Conservation (phyloP, 208 protist genomes). For the Trypanosoma lewisi region DNA sequence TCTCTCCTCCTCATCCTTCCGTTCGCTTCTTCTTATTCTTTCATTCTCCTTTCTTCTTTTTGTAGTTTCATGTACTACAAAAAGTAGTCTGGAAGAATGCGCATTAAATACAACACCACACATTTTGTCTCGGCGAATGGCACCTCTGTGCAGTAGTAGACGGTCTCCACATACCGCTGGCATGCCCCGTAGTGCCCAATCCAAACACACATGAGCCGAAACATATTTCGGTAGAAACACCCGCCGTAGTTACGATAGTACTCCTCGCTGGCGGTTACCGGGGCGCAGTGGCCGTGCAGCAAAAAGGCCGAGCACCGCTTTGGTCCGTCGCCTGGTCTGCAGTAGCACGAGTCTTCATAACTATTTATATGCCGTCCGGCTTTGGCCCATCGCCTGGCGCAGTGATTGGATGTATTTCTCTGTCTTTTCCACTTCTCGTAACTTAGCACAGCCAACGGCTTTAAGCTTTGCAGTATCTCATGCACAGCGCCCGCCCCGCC, state of each 20-base stretch:
- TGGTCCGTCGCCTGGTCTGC: slow-evolving; percentile 14
- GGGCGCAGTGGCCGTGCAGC: slow-evolving; percentile 54
- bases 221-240: slow-evolving; percentile 82
- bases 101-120: slow-evolving; percentile 62
- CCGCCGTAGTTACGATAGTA: slow-evolving; percentile 64
- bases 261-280: slow-evolving; percentile 36
- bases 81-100: slow-evolving; percentile 72
- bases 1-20: neutral
- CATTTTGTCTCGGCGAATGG: slow-evolving; percentile 75
- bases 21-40: slow-evolving; percentile 2
- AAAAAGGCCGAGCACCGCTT: slow-evolving; percentile 29
- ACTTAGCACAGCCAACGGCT: slow-evolving; percentile 31
- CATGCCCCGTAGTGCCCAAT: slow-evolving; percentile 74
- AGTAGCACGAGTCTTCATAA: slow-evolving; percentile 13
- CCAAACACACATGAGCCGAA: slow-evolving; percentile 83
- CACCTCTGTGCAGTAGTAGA: slow-evolving; percentile 82
- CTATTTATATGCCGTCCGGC: neutral
- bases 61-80: slow-evolving; percentile 10
- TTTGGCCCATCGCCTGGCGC: neutral
- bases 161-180: slow-evolving; percentile 77
- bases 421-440: slow-evolving; percentile 37
- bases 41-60: neutral
- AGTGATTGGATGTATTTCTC: neutral
- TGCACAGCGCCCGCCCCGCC: slow-evolving; percentile 26
- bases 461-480: slow-evolving; percentile 28